Conservation (phyloP, 2,329 filamentous ascomycete genomes). For the Aureobasidium subglaciale region DNA sequence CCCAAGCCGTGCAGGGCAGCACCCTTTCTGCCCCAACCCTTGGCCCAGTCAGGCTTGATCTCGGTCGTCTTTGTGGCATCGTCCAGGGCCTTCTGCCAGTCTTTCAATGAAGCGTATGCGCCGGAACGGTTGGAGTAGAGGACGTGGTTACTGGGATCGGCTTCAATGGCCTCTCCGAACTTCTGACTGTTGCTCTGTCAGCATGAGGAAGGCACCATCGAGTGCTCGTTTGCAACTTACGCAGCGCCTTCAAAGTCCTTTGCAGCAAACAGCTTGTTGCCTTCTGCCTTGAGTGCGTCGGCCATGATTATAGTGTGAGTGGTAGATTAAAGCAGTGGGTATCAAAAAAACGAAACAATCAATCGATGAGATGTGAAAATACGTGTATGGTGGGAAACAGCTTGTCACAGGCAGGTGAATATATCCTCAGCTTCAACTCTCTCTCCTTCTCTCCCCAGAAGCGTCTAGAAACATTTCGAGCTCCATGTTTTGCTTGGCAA, state of each 20-base stretch:
- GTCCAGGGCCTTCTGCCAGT: slow-evolving; percentile 75
- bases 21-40: slow-evolving; percentile 91
- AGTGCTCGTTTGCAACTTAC: slow-evolving; percentile 51
- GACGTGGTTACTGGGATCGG: slow-evolving; percentile 87
- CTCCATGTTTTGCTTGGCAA: too few species aligned
- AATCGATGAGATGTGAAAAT: not conserved
- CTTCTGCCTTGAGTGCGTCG: slow-evolving; percentile 86
- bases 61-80: slow-evolving; percentile 92
- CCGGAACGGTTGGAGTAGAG: slow-evolving; percentile 96
- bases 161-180: slow-evolving; percentile 84
- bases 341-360: slow-evolving; percentile 8
- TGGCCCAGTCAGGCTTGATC: slow-evolving; percentile 96
- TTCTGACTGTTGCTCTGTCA: slow-evolving; percentile 59
- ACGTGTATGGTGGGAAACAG: not conserved
- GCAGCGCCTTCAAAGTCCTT: slow-evolving; percentile 96
- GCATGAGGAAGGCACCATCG: slow-evolving; percentile 17
- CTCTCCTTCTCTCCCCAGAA: not conserved
- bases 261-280: slow-evolving; percentile 96
- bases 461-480: slow-evolving; percentile 1
- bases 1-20: slow-evolving; percentile 82
- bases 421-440: not conserved
- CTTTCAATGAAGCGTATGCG: slow-evolving; percentile 77
- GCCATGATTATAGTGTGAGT: slow-evolving; percentile 38
- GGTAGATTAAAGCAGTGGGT: slow-evolving; percentile 10
- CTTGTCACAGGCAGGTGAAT: not conserved